These are phyloP conservation scores for Mitragyna speciosa DNA, from an alignment of 257 asterid genomes.

Conservation along the genomic window DNA sequence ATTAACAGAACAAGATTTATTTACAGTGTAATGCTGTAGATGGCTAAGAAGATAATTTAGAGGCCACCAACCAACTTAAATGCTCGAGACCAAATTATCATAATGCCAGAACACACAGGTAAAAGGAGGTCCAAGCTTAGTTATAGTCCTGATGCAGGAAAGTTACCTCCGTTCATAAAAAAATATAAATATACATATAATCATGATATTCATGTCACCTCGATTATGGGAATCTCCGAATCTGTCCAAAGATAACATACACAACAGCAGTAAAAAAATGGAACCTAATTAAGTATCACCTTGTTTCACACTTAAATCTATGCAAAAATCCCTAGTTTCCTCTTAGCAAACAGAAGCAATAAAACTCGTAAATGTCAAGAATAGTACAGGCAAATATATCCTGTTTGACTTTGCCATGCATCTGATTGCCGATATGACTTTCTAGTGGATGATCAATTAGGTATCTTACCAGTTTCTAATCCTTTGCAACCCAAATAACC, in stretches of 20 bases:
- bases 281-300: background rate
- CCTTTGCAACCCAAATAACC: slow-evolving; percentile 66
- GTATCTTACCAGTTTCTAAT: slow-evolving; percentile 36
- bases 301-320: background rate
- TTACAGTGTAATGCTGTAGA: background rate
- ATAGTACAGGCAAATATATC: background rate
- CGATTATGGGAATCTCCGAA: background rate
- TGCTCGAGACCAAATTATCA: background rate
- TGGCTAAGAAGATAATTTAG: background rate
- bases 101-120: background rate
- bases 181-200: too few species aligned
- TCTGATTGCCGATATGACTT: background rate
- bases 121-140: background rate
- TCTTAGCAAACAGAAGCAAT: background rate
- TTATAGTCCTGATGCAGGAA: too few species aligned
- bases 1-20: background rate
- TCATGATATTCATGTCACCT: too few species aligned
- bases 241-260: background rate
- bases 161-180: too few species aligned
- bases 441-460: background rate
- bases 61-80: background rate
- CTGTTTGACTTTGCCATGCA: background rate
- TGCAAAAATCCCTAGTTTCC: background rate
- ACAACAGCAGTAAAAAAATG: background rate
- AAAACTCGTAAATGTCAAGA: background rate